Evolutionary conservation across 106 monocot genomes (phyloP).

Genomic region (Narthecium ossifragum): DNA sequence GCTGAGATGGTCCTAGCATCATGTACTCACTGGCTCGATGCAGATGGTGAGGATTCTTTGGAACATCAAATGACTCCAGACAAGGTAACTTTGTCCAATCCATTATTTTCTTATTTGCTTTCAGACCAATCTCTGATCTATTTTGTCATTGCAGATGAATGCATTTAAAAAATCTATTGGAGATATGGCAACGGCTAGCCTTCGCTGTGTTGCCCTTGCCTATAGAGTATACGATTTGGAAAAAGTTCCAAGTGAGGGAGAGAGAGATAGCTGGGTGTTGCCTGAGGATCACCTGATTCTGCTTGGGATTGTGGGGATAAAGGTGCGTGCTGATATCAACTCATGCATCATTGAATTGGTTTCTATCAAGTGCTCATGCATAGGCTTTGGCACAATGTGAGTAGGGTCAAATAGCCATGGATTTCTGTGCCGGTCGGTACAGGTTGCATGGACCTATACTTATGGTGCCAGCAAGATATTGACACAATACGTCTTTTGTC

Average conservation of each 20-base stretch:
- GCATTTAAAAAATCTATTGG: conserved; percentile 62
- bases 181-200: conserved; percentile 72
- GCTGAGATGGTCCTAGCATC: conserved; percentile 83
- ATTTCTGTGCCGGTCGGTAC: too few species aligned
- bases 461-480: too few species aligned
- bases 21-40: conserved; percentile 68
- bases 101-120: not conserved
- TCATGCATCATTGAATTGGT: too few species aligned
- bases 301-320: conserved; percentile 78
- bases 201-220: conserved; percentile 91
- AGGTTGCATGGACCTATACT: too few species aligned
- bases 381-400: too few species aligned
- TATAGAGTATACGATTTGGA: conserved; percentile 42
- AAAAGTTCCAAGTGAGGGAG: conserved; percentile 49
- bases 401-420: too few species aligned
- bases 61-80: conserved; percentile 38
- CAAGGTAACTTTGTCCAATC: conserved; percentile 30
- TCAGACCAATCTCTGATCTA: not conserved
- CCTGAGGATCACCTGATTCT: conserved; percentile 77
- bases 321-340: conserved; percentile 44
- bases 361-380: too few species aligned
- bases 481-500: too few species aligned
- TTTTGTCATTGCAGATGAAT: conserved; percentile 28
- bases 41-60: conserved; percentile 31
- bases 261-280: conserved; percentile 61